phyloP scores from a whole-genome alignment of 2,329 filamentous ascomycete genomes.

The Claviceps lovelessii region DNA sequence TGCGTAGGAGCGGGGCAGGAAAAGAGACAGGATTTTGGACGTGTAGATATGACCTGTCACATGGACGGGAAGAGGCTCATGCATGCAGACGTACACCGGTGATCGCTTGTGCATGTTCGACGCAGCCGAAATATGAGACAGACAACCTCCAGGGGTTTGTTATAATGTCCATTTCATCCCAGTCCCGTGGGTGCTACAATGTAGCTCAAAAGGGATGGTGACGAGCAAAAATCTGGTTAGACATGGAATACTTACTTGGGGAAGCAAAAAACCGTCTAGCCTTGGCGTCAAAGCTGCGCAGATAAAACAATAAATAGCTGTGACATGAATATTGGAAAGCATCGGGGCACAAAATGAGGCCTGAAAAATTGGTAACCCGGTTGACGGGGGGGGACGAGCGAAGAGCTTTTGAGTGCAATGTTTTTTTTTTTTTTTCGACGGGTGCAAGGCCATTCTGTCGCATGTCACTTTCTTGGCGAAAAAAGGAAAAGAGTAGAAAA shows the following conservation, averaged over 20 bases:
- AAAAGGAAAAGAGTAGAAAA: not conserved
- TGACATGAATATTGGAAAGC: not conserved
- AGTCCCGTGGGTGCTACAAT: not conserved
- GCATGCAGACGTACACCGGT: slow-evolving; percentile 12
- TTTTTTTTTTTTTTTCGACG: not conserved
- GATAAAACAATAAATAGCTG: not conserved
- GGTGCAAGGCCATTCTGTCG: not conserved
- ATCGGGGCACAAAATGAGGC: not conserved
- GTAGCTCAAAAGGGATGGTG: slow-evolving; percentile 3
- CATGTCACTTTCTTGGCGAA: slow-evolving; percentile 4
- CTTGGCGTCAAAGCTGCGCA: not conserved
- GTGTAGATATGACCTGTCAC: slow-evolving; percentile 3
- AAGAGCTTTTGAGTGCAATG: not conserved
- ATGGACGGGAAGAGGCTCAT: slow-evolving; percentile 4
- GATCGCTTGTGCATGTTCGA: slow-evolving; percentile 11
- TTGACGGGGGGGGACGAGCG: not conserved
- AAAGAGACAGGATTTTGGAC: not conserved
- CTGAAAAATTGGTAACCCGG: no score
- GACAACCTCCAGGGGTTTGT: not conserved
- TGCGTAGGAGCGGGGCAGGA: not conserved
- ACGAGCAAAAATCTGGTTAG: not conserved
- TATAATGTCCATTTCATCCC: not conserved
- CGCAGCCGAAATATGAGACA: slow-evolving; percentile 3
- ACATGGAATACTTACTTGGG: not conserved
- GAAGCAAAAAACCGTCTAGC: not conserved